These are phyloP conservation scores for Brassica nigra DNA, from an alignment of 345 rosid species.

Conservation along the genomic window DNA sequence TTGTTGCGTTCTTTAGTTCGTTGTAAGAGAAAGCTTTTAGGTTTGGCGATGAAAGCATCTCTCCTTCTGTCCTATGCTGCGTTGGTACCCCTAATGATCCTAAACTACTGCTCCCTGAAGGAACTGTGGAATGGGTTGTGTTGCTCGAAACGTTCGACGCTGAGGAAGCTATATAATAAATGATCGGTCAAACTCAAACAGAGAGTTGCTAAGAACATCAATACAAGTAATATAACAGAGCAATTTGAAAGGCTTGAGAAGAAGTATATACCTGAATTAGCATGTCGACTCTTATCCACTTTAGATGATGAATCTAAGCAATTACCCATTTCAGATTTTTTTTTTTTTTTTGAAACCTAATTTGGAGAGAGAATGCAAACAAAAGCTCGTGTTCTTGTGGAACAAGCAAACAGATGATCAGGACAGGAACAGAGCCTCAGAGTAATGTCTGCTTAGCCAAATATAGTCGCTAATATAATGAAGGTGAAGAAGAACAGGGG, in stretches of 20 bases:
- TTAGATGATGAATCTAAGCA: conserved; percentile 66
- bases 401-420: conserved; percentile 3
- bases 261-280: conserved; percentile 53
- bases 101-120: conserved; percentile 50
- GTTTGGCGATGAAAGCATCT: conserved; percentile 81
- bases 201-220: background rate
- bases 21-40: conserved; percentile 71
- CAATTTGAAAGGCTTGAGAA: background rate
- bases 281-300: conserved; percentile 49
- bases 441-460: conserved; percentile 7
- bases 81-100: conserved; percentile 55
- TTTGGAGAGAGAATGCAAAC: background rate
- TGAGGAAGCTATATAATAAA: conserved; percentile 55
- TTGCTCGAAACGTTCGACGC: conserved; percentile 61
- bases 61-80: conserved; percentile 74
- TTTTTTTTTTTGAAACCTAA: background rate
- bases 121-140: conserved; percentile 50
- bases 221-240: background rate
- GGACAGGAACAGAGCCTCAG: conserved; percentile 13
- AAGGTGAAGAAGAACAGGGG: conserved; percentile 17
- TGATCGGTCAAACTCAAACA: conserved; percentile 19
- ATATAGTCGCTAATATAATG: background rate
- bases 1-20: conserved; percentile 84
- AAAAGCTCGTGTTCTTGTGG: conserved; percentile 13
- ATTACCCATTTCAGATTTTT: conserved; percentile 58